Base-by-base conservation (phyloP, 2,329 filamentous ascomycete genomes). In the Balansia obtecta region DNA sequence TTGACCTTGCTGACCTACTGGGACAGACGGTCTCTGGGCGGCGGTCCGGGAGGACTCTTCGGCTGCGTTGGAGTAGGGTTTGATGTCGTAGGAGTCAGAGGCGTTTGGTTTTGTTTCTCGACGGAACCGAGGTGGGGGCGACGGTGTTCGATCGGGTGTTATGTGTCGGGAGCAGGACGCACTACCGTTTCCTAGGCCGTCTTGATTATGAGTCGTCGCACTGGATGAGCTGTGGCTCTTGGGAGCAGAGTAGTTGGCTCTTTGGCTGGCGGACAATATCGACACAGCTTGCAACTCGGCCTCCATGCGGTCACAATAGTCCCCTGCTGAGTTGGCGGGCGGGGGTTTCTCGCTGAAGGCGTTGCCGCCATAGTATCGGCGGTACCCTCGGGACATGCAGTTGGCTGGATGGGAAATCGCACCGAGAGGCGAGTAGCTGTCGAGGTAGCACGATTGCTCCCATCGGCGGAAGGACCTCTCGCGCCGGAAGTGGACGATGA, bases 401-500 rank as follows among this genome's bases (percentile, higher is more conserved):
- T 61, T 63, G 16, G 62, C 58, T 50, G 0, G 55, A 56, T 0
- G 58, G 60, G 55, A 60, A 54, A 0, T 56, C 52, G 18, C 37
- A 39, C 37, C 59, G 56, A 61, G 55, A 3, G 60, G 53, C 37
- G 52, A 38, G 18, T 47, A 45, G 4, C 53, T 50, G 18, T 53
- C 48, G 30, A 56, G 48, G 42, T 51, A 53, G 48, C 54, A 27
- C 38, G 43, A 15, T 18, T 50, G 22, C 27, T 57, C 34, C 38
- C 48, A 39, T n/a, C 58, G 56, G 4, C 60, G 55, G 40, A 63
- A 63, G 18, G 60, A 59, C 42, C 66, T 65, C 54, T 75, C 69
- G 18, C 65, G 67, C 8, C 71, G 68, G 56, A 71, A 74, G 61
- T 80, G 72, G 1, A 77, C 54, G 48, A 67, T 56, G 48, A 79